Percentiles rank a stretch among this genome's conserved stretches.
phyloP scores from a whole-genome alignment of 2,329 filamentous ascomycete genomes.

The Colletotrichum sp. region DNA sequence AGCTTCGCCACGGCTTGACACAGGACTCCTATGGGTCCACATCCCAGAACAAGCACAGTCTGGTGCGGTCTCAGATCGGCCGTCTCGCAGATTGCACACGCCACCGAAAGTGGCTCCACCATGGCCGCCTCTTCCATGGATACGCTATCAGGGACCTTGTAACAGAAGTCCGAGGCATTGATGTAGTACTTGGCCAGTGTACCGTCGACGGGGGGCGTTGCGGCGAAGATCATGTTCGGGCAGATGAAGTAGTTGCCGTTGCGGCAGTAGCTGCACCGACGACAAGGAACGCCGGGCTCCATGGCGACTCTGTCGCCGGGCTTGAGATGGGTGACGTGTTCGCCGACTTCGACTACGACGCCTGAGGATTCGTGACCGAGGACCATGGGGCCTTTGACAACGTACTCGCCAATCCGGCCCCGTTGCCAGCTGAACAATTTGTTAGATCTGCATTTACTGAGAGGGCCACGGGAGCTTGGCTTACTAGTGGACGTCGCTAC shows the following conservation, averaged over 20 bases:
- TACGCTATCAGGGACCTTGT: not conserved
- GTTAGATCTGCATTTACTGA: not conserved
- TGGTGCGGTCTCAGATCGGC: not conserved
- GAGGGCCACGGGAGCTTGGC: accelerated
- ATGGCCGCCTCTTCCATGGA: not conserved
- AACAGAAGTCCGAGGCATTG: not conserved
- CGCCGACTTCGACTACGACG: not conserved
- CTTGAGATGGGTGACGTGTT: not conserved
- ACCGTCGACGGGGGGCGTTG: not conserved
- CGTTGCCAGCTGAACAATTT: not conserved
- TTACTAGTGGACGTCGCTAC: not conserved
- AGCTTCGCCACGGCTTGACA: not conserved
- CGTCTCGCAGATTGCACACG: not conserved
- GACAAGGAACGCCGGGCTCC: not conserved
- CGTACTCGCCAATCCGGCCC: not conserved
- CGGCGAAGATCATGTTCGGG: not conserved
- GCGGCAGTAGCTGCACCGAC: not conserved
- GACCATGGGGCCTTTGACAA: not conserved
- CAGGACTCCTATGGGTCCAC: not conserved
- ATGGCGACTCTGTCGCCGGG: not conserved
- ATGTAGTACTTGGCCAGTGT: not conserved
- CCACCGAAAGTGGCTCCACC: not conserved
- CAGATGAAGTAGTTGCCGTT: not conserved
- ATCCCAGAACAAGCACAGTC: not conserved
- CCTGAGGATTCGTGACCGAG: not conserved